A percentile compares a stretch with the other conserved stretches of the same genome.
These are phyloP conservation scores for Corchorus capsularis DNA, from an alignment of 345 rosid species.

Conservation along the genomic window DNA sequence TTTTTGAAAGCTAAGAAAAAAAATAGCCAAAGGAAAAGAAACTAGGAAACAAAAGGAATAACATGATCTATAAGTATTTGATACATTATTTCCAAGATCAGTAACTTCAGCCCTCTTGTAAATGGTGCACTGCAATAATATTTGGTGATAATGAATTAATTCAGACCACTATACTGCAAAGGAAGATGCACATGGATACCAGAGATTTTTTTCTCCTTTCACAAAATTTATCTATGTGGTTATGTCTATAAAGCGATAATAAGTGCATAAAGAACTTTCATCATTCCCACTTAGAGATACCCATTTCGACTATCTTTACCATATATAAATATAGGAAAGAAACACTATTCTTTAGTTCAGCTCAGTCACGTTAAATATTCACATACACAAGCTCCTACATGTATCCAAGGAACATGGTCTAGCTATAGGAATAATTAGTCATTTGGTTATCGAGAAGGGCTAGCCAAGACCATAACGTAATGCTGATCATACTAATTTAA, in stretches of 20 bases:
- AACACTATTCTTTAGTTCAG: neutral
- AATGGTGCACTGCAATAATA: neutral
- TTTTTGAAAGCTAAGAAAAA: neutral
- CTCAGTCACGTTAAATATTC: neutral
- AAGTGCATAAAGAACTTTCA: neutral
- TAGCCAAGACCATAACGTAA: neutral
- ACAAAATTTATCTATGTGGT: neutral
- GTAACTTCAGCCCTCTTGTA: neutral
- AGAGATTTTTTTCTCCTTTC: neutral
- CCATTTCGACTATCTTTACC: no score
- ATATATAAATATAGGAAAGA: neutral
- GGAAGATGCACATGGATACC: neutral
- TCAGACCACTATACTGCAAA: neutral
- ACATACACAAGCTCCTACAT: neutral
- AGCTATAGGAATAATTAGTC: neutral
- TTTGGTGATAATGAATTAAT: neutral
- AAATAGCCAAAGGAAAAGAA: neutral
- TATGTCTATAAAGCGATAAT: neutral
- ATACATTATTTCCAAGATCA: neutral
- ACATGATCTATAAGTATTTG: neutral
- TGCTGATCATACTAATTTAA: neutral
- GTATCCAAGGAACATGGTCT: neutral
- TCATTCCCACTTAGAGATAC: neutral
- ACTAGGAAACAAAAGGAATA: neutral
- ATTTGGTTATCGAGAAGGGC: neutral